Conservation (phyloP, 2,329 filamentous ascomycete genomes). For the Penicillium paneum region DNA sequence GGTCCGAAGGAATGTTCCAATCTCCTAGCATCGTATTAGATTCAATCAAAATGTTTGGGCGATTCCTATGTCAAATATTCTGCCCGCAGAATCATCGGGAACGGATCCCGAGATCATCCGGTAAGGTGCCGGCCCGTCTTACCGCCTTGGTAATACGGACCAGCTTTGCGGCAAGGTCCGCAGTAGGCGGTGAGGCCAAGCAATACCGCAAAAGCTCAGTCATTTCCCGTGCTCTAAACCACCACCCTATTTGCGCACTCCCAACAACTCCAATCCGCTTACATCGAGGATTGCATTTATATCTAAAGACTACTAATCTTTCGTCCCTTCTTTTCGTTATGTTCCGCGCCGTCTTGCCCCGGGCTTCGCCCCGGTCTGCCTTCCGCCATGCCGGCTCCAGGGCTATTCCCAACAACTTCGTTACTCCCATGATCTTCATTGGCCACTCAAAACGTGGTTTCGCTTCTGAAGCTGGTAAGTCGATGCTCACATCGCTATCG, state of each 20-base stretch:
- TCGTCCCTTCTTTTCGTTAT: slow-evolving; percentile 39
- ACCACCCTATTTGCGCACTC: slow-evolving; percentile 16
- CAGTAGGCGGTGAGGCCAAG: slow-evolving; percentile 13
- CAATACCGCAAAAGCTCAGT: slow-evolving; percentile 29
- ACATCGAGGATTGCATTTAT: slow-evolving; percentile 29
- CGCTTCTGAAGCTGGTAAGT: slow-evolving; percentile 51
- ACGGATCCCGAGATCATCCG: neutral
- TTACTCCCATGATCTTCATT: slow-evolving; percentile 45
- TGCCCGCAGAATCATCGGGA: neutral
- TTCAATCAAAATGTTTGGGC: neutral
- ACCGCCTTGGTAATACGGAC: neutral
- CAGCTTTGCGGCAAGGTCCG: neutral
- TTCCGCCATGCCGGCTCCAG: slow-evolving; percentile 39
- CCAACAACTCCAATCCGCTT: slow-evolving; percentile 18
- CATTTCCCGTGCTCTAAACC: slow-evolving; percentile 18
- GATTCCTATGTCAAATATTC: neutral
- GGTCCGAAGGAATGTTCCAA: neutral
- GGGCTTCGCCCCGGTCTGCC: slow-evolving; percentile 46
- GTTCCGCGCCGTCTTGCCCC: slow-evolving; percentile 53
- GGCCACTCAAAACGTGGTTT: slow-evolving; percentile 53
- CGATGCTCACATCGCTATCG: neutral
- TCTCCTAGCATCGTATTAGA: neutral
- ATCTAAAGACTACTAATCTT: slow-evolving; percentile 27
- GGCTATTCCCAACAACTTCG: slow-evolving; percentile 35
- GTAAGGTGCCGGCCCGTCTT: neutral